Evolutionary conservation across 768 basidiomycete genomes (phyloP).

Genomic region (Tricholomella constricta): DNA sequence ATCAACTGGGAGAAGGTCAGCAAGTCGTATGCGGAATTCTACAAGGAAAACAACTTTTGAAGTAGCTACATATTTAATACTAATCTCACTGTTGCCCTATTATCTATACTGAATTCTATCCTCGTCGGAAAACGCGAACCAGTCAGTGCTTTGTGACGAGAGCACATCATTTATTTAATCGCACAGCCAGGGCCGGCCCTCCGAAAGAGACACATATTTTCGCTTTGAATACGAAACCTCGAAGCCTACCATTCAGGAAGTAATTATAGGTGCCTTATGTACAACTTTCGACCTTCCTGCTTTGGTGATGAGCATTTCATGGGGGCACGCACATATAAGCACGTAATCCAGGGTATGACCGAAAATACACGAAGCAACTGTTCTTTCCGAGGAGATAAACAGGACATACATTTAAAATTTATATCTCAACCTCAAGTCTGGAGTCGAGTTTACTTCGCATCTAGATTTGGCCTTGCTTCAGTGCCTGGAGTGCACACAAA

Average conservation of each 20-base stretch:
- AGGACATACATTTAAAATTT: conserved; percentile 10
- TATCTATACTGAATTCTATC: not conserved
- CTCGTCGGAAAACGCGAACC: not conserved
- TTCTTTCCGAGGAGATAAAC: not conserved
- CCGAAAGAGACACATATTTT: too few species aligned
- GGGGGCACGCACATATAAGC: too few species aligned
- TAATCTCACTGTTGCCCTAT: not conserved
- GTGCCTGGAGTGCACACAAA: conserved; percentile 81
- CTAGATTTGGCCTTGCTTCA: conserved; percentile 48
- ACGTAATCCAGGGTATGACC: too few species aligned
- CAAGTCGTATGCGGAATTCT: conserved; percentile 27
- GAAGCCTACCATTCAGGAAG: too few species aligned
- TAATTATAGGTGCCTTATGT: too few species aligned
- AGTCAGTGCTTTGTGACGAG: too few species aligned
- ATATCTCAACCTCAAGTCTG: conserved; percentile 1
- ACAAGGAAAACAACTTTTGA: not conserved
- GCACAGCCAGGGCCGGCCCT: too few species aligned
- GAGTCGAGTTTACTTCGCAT: not conserved
- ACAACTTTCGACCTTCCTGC: too few species aligned
- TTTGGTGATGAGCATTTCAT: too few species aligned
- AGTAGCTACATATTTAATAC: not conserved
- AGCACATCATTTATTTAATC: too few species aligned
- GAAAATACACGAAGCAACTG: too few species aligned
- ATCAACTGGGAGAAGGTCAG: conserved; percentile 75
- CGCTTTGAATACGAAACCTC: too few species aligned